phyloP scores from a whole-genome alignment of 2,329 filamentous ascomycete species.

The Colletotrichum sp. region DNA sequence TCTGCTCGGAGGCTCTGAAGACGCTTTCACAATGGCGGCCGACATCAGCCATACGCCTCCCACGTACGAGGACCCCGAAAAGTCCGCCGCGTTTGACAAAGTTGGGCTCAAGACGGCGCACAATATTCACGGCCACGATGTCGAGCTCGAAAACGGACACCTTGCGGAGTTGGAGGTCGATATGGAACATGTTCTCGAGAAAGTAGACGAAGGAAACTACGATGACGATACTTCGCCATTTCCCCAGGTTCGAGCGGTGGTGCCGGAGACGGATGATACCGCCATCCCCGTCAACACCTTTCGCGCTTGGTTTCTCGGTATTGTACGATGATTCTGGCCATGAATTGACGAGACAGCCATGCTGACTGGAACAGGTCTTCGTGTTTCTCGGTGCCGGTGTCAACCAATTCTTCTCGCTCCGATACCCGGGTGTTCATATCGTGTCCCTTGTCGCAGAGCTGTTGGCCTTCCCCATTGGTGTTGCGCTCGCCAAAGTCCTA shows the following conservation, averaged over 20 bases:
- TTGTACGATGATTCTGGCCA: conserved; percentile 34
- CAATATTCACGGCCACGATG: background rate
- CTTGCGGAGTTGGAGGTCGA: conserved; percentile 16
- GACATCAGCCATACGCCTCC: conserved; percentile 9
- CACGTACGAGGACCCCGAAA: background rate
- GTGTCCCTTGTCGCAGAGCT: conserved; percentile 39
- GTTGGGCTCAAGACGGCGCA: background rate
- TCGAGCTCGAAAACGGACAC: conserved; percentile 15
- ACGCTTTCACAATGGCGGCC: background rate
- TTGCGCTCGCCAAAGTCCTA: conserved; percentile 44
- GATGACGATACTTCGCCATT: conserved; percentile 32
- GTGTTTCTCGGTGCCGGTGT: conserved; percentile 32
- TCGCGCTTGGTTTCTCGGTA: conserved; percentile 46
- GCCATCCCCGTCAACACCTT: conserved; percentile 38
- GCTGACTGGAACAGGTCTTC: conserved; percentile 19
- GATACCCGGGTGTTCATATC: conserved; percentile 43
- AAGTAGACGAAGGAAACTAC: conserved; percentile 4
- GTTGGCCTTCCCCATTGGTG: conserved; percentile 43
- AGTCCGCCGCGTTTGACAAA: background rate
- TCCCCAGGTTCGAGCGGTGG: conserved; percentile 42
- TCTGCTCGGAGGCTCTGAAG: background rate
- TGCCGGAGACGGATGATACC: conserved; percentile 41
- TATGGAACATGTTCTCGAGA: background rate
- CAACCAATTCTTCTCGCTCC: conserved; percentile 42
- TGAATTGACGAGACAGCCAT: background rate